Percentiles rank a stretch among this genome's conserved stretches.
phyloP scores from a whole-genome alignment of 345 rosid species.

The Eucalyptus paniculata region DNA sequence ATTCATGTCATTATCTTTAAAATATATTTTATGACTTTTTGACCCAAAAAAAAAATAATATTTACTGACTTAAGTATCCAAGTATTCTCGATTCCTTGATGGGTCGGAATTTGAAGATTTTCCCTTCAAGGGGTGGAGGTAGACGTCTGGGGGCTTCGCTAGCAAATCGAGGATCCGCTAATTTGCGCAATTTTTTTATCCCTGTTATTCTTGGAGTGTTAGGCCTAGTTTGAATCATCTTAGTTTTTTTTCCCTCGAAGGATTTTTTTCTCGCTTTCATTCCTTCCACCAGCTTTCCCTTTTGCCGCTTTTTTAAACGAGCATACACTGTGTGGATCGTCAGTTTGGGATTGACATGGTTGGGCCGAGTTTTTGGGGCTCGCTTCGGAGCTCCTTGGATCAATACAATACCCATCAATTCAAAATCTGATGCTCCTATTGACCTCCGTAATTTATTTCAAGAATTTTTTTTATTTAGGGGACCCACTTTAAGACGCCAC shows the following conservation, averaged over 20 bases:
- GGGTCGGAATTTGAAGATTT: not conserved
- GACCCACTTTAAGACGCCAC: too few species aligned
- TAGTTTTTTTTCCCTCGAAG: not conserved
- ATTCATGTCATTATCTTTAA: not conserved
- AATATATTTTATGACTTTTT: not conserved
- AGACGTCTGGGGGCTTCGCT: not conserved
- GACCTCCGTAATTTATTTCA: not conserved
- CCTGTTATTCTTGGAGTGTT: not conserved
- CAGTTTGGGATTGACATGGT: not conserved
- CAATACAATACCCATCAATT: not conserved
- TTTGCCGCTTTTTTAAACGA: not conserved
- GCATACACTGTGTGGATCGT: not conserved
- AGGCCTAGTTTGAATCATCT: not conserved
- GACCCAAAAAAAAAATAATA: not conserved
- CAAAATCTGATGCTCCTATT: not conserved
- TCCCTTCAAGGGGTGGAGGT: not conserved
- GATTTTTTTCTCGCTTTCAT: not conserved
- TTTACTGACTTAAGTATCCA: not conserved
- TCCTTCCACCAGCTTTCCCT: not conserved
- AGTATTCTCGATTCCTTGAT: not conserved
- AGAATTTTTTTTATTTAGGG: too few species aligned
- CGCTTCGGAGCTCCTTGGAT: not conserved
- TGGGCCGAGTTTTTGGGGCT: not conserved
- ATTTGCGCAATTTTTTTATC: not conserved
- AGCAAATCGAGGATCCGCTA: not conserved